Evolutionary conservation across 306 rosid species (phyloP).

Genomic region (Corylus avellana): DNA sequence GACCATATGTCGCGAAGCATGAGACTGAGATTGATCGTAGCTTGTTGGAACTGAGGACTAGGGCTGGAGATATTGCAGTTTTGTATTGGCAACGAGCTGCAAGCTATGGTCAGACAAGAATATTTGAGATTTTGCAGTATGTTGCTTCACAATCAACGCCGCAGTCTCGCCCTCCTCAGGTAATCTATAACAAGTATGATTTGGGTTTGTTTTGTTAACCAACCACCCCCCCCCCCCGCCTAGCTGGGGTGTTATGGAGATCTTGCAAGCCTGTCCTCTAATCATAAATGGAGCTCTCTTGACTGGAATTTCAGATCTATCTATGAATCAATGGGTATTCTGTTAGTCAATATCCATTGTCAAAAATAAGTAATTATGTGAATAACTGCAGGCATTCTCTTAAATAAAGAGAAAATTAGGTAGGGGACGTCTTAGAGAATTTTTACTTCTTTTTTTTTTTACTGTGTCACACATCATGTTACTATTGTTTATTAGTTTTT

Average conservation of each 20-base stretch:
- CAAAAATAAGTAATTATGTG: not conserved
- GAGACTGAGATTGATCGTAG: conserved; percentile 81
- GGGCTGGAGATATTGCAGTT: conserved; percentile 70
- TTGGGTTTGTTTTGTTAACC: not conserved
- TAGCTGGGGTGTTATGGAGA: too few relatives aligned
- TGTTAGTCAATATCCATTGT: not conserved
- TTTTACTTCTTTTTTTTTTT: not conserved
- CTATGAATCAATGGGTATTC: not conserved
- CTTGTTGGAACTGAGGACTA: conserved; percentile 71
- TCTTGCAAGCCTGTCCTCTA: too few relatives aligned
- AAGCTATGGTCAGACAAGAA: conserved; percentile 76
- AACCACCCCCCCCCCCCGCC: too few relatives aligned
- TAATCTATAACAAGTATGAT: conserved; percentile 27
- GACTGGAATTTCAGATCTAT: not conserved
- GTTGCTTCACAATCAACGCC: conserved; percentile 83
- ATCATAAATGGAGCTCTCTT: not conserved
- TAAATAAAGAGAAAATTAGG: not conserved
- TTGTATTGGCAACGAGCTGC: conserved; percentile 76
- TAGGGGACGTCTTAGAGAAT: too few relatives aligned
- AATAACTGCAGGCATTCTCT: not conserved
- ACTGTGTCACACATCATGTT: conserved; percentile 1
- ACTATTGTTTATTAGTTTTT: conserved; percentile 11
- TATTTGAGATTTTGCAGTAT: conserved; percentile 71
- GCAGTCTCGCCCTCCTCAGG: conserved; percentile 68
- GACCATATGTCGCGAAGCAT: conserved; percentile 79